Base-by-base conservation (phyloP, 106 monocot species). In the Dendrobium officinale region DNA sequence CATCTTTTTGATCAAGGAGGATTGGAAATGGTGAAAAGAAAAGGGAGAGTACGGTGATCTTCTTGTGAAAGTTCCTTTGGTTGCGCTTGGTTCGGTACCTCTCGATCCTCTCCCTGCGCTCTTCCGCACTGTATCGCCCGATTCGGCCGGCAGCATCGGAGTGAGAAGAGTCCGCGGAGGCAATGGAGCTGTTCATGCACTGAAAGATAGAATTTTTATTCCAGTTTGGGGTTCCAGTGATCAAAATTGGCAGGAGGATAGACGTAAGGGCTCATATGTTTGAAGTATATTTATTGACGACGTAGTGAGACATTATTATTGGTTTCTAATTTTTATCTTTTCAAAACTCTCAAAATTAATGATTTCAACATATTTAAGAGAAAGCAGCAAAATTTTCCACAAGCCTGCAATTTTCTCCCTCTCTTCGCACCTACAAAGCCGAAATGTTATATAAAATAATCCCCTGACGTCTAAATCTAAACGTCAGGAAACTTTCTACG, bases 41-140 rank as follows among this genome's bases (percentile, higher is more conserved):
- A 26, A 33, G 22, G 33, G 27, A 72, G 15, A 17, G 27, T 90
- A 96, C 96, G 40, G 90, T 96, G 82, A 96, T 91, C 79, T 93
- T 96, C 81, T 93, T 96, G 41, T 96, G 96, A 79, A 96, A 96
- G 48, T 96, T 96, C 43, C 96, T 84, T 20, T 91, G 93, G 72
- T 88, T 86, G 1, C 96, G 85, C 85, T 96, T 96, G 87, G 48
- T 90, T 17, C 91, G 82, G 66, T 96, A 96, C 81, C 90, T 81
- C 64, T 93, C 91, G 55, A 96, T 90, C 83, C 85, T 86, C 81
- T 92, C 91, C 84, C 84, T 89, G 26, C 96, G 80, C 85, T 96
- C 93, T 67, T 96, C 96, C 2, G 93, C 88, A 54, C 79, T 93
- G 85, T 91, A 91, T 18, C 96, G 84, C 1, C 88, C 92, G 2